Conservation (phyloP, 345 rosid genomes). For the Clausena lansium region DNA sequence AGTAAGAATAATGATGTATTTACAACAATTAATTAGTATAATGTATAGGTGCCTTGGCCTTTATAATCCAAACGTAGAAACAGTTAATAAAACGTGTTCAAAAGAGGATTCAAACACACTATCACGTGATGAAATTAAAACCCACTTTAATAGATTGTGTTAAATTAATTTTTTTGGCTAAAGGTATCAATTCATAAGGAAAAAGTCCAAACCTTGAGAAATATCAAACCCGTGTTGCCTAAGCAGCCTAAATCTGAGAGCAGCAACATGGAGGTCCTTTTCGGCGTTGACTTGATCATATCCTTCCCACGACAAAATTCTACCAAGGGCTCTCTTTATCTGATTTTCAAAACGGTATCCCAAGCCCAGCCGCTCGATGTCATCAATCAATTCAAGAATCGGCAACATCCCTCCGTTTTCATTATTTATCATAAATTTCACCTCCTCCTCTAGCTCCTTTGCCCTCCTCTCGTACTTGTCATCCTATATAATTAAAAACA, state of each 20-base stretch:
- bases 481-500: conserved; percentile 12
- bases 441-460: conserved; percentile 26
- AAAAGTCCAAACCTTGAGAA: conserved; percentile 33
- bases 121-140: no score
- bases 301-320: not conserved
- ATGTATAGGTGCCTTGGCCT: no score
- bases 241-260: conserved; percentile 44
- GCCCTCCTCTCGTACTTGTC: conserved; percentile 6
- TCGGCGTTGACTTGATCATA: not conserved
- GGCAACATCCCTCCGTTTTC: conserved; percentile 9
- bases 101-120: no score
- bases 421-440: conserved; percentile 19
- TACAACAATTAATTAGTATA: no score
- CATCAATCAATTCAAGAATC: conserved; percentile 39
- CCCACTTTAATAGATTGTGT: no score
- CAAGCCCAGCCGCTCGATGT: conserved; percentile 41
- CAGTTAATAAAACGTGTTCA: no score
- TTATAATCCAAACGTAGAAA: no score
- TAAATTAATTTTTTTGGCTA: no score
- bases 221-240: conserved; percentile 40
- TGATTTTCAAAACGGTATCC: conserved; percentile 31
- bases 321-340: conserved; percentile 24
- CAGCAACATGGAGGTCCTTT: conserved; percentile 23
- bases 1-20: no score
- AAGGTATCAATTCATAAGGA: no score